Evolutionary conservation across 78 protist genomes (phyloP).

Genomic region (Andalucia godoyi): DNA sequence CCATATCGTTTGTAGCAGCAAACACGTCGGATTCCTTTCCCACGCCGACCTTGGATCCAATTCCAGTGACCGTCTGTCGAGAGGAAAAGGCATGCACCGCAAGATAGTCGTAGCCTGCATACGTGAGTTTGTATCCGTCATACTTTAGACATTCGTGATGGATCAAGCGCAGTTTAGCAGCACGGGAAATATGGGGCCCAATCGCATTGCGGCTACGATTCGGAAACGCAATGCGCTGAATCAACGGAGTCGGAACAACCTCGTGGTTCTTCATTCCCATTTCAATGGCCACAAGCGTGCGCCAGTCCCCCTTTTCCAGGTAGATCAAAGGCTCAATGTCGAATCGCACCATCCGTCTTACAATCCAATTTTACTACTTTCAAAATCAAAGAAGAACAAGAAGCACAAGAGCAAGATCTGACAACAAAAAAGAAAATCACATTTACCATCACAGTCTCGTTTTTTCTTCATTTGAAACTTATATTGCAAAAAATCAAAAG

Average conservation of each 20-base stretch:
- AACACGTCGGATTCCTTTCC: constrained; percentile 95
- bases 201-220: constrained; percentile 49
- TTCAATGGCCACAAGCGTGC: constrained; percentile 86
- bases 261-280: constrained; percentile 88
- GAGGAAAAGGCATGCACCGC: constrained; percentile 73
- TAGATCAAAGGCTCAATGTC: constrained; percentile 61
- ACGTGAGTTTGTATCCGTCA: constrained; percentile 89
- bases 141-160: constrained; percentile 56
- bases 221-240: constrained; percentile 68
- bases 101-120: constrained; percentile 89
- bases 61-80: constrained; percentile 46
- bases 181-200: constrained; percentile 31
- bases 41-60: constrained; percentile 91
- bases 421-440: too few relatives aligned
- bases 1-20: constrained; percentile 37
- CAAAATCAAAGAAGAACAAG: too few relatives aligned
- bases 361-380: too few relatives aligned
- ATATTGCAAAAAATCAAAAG: too few relatives aligned
- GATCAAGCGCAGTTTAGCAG: constrained; percentile 64
- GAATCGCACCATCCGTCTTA: constrained; percentile 38
- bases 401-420: too few relatives aligned
- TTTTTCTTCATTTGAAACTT: too few relatives aligned
- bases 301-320: constrained; percentile 65
- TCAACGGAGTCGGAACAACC: constrained; percentile 64
- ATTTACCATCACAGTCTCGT: too few relatives aligned